Base-by-base conservation (phyloP, 2,329 filamentous ascomycete genomes). In the Talaromyces sp. region DNA sequence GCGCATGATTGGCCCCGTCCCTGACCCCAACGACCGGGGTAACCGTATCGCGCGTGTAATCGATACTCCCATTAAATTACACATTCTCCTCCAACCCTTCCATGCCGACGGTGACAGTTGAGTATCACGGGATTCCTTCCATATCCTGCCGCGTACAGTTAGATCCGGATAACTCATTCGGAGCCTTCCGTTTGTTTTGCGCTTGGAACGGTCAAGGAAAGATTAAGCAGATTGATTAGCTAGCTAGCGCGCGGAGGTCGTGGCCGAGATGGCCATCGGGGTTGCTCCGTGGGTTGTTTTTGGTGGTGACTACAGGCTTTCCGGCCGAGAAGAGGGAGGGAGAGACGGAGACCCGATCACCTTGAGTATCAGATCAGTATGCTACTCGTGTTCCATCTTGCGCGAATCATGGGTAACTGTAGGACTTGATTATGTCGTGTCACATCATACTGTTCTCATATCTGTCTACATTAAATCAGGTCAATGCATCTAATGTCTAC, bases 101-200 rank as follows among this genome's bases (percentile, higher is more conserved):
- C 25, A 18, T n/a, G 48, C 48, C n/a, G 28, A 52, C 1, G 9
- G 18, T 44, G 3, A 21, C 18, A 44, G 16, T 8, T 18, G 5
- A 6, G 4, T 11, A 50, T 9, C 7, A 50, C 16, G 46, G 46
- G 14, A 50, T 31, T 31, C 16, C n/a, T 50, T 50, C 46, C 25
- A 50, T 28, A 31, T 9, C 11, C 21, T 48, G 28, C 6, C 14
- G 44, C 23, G 14, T 16, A 28, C 5, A 28, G 28, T n/a, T 3
- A 14, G 16, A 33, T 33, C 12, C 50, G 44, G n/a, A 54, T 35
- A 35, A 56, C 39, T 52, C 42, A 61, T 61, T 61, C 59, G 50
- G 59, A 57, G 37, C 28, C 5, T 57, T 28, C 54, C 54, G 54
- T n/a, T n/a, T 35, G 33, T 16, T 7, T 46, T 46, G 21, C 21